These are phyloP conservation scores for Linum usitatissimum DNA, from an alignment of 345 rosid species.

Conservation along the genomic window DNA sequence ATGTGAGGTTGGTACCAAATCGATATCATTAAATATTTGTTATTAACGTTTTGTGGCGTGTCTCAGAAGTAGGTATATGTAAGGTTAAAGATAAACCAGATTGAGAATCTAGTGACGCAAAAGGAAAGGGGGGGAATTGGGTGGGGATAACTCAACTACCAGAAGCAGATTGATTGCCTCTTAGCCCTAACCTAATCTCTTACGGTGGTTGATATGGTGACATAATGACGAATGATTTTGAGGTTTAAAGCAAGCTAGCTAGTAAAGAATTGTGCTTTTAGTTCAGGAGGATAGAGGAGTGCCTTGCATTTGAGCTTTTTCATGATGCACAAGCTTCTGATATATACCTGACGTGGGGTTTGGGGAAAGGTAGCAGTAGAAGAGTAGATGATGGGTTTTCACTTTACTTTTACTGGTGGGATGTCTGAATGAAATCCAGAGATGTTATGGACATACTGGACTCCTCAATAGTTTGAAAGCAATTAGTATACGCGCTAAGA, in stretches of 20 bases:
- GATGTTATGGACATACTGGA: no score
- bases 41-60: not conserved
- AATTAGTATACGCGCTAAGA: no score
- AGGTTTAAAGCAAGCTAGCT: not conserved
- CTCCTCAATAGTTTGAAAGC: no score
- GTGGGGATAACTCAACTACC: not conserved
- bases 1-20: not conserved
- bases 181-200: not conserved
- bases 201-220: not conserved
- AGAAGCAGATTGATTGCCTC: not conserved
- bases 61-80: not conserved
- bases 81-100: no score
- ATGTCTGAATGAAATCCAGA: no score
- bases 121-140: not conserved
- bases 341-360: no score
- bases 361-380: no score
- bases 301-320: not conserved
- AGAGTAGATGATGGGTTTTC: no score
- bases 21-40: not conserved
- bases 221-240: not conserved
- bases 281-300: no score
- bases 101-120: not conserved
- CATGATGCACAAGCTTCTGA: no score
- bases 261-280: not conserved
- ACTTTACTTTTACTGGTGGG: no score